phyloP scores from a whole-genome alignment of 2,329 filamentous ascomycete species.

The Penicillium occitanis region DNA sequence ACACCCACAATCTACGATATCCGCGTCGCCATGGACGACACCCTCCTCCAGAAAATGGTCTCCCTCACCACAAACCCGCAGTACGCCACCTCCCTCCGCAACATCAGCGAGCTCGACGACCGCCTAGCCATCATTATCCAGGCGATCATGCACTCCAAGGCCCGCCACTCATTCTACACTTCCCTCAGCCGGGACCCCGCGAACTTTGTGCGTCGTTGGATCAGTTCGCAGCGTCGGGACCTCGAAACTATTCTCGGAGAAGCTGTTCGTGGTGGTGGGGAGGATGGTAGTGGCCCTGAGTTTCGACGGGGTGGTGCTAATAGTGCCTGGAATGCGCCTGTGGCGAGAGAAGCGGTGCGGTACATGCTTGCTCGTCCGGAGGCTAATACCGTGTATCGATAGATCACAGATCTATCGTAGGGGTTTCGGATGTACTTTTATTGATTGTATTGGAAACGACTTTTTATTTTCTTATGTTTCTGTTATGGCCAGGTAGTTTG shows the following conservation, averaged over 20 bases:
- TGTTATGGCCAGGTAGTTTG: constrained; percentile 14
- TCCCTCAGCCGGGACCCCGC: constrained; percentile 78
- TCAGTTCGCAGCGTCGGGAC: constrained; percentile 87
- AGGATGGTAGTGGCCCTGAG: constrained; percentile 53
- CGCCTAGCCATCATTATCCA: constrained; percentile 81
- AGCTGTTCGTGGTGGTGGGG: constrained; percentile 58
- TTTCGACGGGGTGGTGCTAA: constrained; percentile 53
- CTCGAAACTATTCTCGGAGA: constrained; percentile 86
- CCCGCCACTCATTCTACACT: constrained; percentile 84
- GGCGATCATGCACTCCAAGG: constrained; percentile 78
- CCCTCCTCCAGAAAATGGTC: constrained; percentile 66
- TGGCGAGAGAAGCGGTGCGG: constrained; percentile 62
- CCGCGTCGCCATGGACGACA: constrained; percentile 79
- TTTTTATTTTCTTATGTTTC: neutral
- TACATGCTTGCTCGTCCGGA: constrained; percentile 58
- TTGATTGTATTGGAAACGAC: constrained; percentile 2
- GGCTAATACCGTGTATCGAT: constrained; percentile 24
- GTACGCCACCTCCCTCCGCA: constrained; percentile 70
- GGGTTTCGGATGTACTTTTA: neutral
- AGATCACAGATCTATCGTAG: neutral
- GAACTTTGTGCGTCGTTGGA: constrained; percentile 81
- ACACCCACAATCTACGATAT: constrained; percentile 87
- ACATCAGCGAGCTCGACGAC: constrained; percentile 76
- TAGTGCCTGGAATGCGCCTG: constrained; percentile 63
- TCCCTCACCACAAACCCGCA: constrained; percentile 67